Conservation (phyloP, 768 basidiomycete genomes). For the Panellus pusillus region DNA sequence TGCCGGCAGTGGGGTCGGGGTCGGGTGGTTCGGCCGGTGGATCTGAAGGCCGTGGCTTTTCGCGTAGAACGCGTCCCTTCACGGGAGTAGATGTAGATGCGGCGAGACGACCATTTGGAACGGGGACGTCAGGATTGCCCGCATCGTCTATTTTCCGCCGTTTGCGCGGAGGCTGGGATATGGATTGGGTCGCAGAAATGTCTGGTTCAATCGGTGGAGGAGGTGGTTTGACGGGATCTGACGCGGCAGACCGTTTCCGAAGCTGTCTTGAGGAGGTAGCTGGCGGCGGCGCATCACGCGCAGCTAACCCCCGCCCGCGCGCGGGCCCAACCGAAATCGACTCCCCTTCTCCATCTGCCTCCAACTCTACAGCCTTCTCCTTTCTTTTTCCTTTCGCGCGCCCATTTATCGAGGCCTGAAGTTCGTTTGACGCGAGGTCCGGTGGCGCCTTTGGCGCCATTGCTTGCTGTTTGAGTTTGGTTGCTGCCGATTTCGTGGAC, state of each 20-base stretch:
- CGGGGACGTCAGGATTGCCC: not conserved
- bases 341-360: not conserved
- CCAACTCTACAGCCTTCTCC: constrained; percentile 21
- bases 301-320: not conserved
- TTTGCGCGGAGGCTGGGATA: constrained; percentile 22
- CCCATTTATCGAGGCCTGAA: constrained; percentile 18
- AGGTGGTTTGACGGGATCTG: constrained; percentile 11
- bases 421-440: constrained; percentile 20
- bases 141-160: constrained; percentile 24
- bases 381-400: constrained; percentile 29
- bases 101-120: not conserved
- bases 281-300: not conserved
- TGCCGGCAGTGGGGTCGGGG: not conserved
- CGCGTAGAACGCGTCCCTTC: constrained; percentile 12
- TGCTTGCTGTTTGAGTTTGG: constrained; percentile 21
- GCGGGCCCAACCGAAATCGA: constrained; percentile 8
- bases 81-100: constrained; percentile 13
- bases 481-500: constrained; percentile 3
- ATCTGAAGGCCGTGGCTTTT: not conserved
- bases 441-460: constrained; percentile 17
- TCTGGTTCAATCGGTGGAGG: not conserved
- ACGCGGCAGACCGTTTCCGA: constrained; percentile 4
- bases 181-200: not conserved
- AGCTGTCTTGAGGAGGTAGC: not conserved
- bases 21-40: not conserved